phyloP scores from a whole-genome alignment of 805 yeast species.

The Sugiyamaella boreocaroliniensis region DNA sequence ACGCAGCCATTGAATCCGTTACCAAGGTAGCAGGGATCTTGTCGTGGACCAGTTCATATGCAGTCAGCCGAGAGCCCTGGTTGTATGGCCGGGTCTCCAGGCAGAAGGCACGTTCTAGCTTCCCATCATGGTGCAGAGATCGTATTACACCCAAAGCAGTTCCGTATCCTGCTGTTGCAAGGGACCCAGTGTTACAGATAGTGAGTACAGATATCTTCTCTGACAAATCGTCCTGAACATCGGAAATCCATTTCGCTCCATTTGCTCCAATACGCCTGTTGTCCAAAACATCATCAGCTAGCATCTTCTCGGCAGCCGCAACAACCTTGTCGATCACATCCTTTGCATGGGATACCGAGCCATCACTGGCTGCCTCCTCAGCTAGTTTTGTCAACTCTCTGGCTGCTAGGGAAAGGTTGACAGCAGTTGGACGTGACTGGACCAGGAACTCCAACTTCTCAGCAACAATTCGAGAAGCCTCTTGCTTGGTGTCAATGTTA shows the following conservation, averaged over 20 bases:
- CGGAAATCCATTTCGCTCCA: conserved; percentile 68
- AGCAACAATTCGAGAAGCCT: conserved; percentile 30
- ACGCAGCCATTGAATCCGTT: conserved; percentile 88
- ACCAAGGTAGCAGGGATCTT: conserved; percentile 80
- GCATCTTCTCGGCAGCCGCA: conserved; percentile 41
- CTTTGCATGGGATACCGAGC: conserved; percentile 16
- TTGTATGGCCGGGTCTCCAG: conserved; percentile 95
- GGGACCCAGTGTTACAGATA: conserved; percentile 92
- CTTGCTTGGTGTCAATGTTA: conserved; percentile 17
- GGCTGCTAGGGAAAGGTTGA: conserved; percentile 75
- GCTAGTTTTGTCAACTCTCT: conserved; percentile 40
- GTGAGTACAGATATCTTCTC: conserved; percentile 80
- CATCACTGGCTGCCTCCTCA: conserved; percentile 8
- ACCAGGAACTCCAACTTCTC: conserved; percentile 57
- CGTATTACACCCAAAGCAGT: conserved; percentile 92
- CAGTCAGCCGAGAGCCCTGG: conserved; percentile 91
- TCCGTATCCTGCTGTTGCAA: conserved; percentile 97
- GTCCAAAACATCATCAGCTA: conserved; percentile 70
- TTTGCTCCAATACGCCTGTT: conserved; percentile 72
- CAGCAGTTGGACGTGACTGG: conserved; percentile 91
- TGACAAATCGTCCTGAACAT: conserved; percentile 36
- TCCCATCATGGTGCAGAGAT: conserved; percentile 47
- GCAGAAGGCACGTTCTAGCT: conserved; percentile 69
- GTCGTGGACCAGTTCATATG: conserved; percentile 83
- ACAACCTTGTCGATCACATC: conserved; percentile 33